Base-by-base conservation (phyloP, 2,329 filamentous ascomycete genomes). In the Apiospora arundinis region DNA sequence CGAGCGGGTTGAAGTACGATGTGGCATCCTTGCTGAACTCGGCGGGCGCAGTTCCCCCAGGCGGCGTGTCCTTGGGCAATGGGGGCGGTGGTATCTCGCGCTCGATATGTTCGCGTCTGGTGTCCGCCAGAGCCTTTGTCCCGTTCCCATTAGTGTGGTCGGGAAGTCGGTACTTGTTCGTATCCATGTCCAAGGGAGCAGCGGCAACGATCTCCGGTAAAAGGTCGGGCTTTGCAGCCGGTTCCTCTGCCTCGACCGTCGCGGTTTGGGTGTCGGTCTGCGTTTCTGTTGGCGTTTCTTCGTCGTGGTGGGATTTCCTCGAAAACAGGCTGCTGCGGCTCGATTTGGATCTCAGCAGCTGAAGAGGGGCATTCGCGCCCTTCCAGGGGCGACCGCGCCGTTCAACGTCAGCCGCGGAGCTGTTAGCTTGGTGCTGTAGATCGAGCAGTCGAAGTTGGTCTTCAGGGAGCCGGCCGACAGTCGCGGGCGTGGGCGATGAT, bases 351-450 rank as follows among this genome's bases (percentile, higher is more conserved):
- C 78, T 75, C 40, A 80, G 70, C 69, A 80, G 67, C 69, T 80
- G 78, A 70, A 90, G 83, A 74, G 85, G 84, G 76, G 87, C 84
- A 79, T 89, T 87, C 79, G 88, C 86, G 80, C 90, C 91, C 84
- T 89, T 93, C 92, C 92, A 94, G 76, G 92, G 88, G 78, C 90
- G 90, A 79, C 92, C 92, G 77, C 91, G 88, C 78, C 91, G 87
- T 80, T 91, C 86, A 76, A 93, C 84, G 74, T 84, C 84, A 74
- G 78, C 78, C 74, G 79, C 74, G 32, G 88, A 89, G 78, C 85
- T 72, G 56, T 69, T 85, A 72, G 89, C 87, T 75, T 88, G 87
- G 79, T 93, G 91, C 72, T 89, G 88, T 75, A 89, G 85, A 83
- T 95, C 92, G 76, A 94, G 87, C 77, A 90, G 86, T 75, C 90